Evolutionary conservation across 2,329 filamentous ascomycete genomes (phyloP), one percentile per base, ranked within the genome.

Genomic region (Aspergillus neoniger): DNA sequence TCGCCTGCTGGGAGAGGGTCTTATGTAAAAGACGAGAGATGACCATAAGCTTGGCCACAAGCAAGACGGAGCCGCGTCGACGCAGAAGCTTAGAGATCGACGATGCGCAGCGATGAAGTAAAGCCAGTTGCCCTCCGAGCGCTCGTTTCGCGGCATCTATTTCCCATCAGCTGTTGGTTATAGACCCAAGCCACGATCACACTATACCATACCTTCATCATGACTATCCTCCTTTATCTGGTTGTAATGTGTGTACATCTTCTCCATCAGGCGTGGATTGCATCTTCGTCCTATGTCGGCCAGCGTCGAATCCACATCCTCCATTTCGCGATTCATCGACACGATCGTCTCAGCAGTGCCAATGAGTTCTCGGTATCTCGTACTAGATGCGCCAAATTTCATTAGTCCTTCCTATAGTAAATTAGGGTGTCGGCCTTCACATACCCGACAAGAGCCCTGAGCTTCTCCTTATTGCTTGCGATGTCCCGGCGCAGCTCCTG

Each of bases 281-380:
- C 94, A 97, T 59, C 86, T 85, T 44, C 85, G 85, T 49, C 91
- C 91, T 79, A 96, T 89, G 61, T 83, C 82, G 15, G 85, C 85
- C 55, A 98, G 82, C 39, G 88, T 85, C 5, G 82, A 80, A 75
- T 96, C 92, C 15, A 92, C 89, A 12, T 82, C 79, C 62, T 88
- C 85, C 79, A 95, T 94, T 72, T 94, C 88, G 41, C 77, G 78
- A 67, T 91, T 90, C 91, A 98, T 96, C 62, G 88, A 85, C 57
- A 97, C 90, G 67, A 98, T 98, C n/a, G 88, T 88, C 77, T 97
- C 93, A 57, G 94, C 94, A 0, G 94, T 97, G 55, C 91, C 91
- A 25, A 98, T 86, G 8, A 98, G 86, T 69, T 95, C 91, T 67
- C 94, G 90, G 77, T 98, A 98, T 70, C 86, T 85, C 68, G 84